Evolutionary conservation across 129 eudicot genomes (phyloP).

Genomic region (Glebionis coronaria): DNA sequence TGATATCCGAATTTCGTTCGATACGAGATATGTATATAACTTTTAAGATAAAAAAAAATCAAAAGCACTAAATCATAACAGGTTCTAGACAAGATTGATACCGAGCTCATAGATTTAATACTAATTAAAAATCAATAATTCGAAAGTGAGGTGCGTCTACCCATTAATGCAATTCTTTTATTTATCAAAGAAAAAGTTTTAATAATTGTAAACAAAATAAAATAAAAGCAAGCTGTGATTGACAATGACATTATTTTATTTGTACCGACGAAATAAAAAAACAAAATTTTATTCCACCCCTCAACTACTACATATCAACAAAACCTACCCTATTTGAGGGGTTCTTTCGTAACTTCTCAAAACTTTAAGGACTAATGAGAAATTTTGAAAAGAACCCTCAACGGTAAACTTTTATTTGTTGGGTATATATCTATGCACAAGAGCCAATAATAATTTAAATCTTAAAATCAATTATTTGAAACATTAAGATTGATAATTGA

Average conservation of each 20-base stretch:
- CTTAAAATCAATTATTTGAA: slow-evolving; percentile 8
- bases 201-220: slow-evolving; percentile 6
- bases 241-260: slow-evolving; percentile 6
- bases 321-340: not conserved
- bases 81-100: no score
- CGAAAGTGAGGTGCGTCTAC: not conserved
- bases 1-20: no score
- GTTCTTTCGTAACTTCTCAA: not conserved
- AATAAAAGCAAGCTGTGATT: slow-evolving; percentile 19
- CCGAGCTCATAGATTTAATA: no score
- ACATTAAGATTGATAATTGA: not conserved
- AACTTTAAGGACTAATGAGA: not conserved
- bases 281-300: not conserved
- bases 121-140: not conserved
- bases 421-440: slow-evolving; percentile 10
- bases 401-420: slow-evolving; percentile 12
- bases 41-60: no score
- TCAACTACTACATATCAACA: not conserved
- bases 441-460: slow-evolving; percentile 5
- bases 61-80: no score
- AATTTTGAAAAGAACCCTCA: slow-evolving; percentile 3
- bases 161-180: slow-evolving; percentile 10
- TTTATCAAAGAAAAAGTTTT: not conserved
- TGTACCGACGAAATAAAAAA: slow-evolving; percentile 8
- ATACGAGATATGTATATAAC: no score